Evolutionary conservation across 2,329 filamentous ascomycete genomes (phyloP).

Genomic region (Talaromyces amestolkiae): DNA sequence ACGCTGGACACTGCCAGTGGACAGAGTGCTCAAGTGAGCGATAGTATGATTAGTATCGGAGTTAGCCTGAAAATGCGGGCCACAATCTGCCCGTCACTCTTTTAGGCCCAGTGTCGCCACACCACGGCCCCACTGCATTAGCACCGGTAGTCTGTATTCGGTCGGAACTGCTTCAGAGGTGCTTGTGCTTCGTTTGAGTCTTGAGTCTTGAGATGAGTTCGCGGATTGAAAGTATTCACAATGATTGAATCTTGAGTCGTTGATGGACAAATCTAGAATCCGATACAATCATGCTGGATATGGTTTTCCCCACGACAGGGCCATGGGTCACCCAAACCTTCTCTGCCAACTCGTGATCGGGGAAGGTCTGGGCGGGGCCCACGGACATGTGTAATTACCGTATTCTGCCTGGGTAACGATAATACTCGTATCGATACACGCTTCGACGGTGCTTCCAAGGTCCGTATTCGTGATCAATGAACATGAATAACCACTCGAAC

Average conservation of each 20-base stretch:
- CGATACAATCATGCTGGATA: not conserved
- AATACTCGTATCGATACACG: not conserved
- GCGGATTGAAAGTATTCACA: not conserved
- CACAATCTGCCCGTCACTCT: conserved; percentile 9
- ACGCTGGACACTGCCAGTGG: not conserved
- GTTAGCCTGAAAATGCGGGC: conserved; percentile 7
- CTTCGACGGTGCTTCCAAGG: not conserved
- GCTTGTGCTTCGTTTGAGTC: not conserved
- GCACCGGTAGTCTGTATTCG: not conserved
- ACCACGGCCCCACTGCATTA: conserved; percentile 1
- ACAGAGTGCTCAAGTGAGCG: not conserved
- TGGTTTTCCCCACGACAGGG: not conserved
- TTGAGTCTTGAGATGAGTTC: not conserved
- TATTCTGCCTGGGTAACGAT: not conserved
- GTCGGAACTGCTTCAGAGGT: not conserved
- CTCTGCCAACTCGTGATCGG: conserved; percentile 1
- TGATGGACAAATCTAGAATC: no score
- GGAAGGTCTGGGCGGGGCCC: not conserved
- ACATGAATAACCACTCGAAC: not conserved
- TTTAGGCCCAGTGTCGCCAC: conserved; percentile 3
- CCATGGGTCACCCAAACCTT: not conserved
- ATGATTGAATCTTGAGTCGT: not conserved
- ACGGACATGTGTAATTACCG: not conserved
- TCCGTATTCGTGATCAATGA: not conserved
- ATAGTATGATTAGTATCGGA: not conserved